Evolutionary conservation across 2,329 filamentous ascomycete genomes (phyloP), one percentile per base, ranked within the genome.

Genomic region (Cryphonectria carpinicola): DNA sequence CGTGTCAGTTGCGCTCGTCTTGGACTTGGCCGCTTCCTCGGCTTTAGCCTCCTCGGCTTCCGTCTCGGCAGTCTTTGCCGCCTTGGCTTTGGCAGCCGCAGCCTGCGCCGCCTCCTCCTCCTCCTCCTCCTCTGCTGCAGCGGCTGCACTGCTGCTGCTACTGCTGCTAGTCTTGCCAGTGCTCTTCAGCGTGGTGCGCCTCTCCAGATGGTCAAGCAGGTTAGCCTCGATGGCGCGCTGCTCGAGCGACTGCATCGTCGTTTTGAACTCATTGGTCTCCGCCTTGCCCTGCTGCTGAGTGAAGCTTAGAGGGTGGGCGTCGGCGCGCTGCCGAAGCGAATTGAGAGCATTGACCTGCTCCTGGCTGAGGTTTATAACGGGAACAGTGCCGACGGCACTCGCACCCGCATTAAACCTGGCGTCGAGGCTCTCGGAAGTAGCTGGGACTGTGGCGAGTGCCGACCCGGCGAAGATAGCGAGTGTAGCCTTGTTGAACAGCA

Each of bases 401-500:
- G 4, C n/a, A 4, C 13, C n/a, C 39, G 14, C 25, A 19, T 43
- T 1, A 11, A 28, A n/a, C 8, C 46, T 14, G 61, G 13, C 17
- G 10, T 41, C 39, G 13, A 64, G n/a, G n/a, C 37, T 39, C 5
- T 43, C 25, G 61, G 61, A 13, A 11, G 61, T 10, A 3, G 63
- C 43, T n/a, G 22, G 19, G 28, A 52, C 8, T 3, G 13, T 28
- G 11, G 63, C 28, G 28, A 65, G 25, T 11, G 41, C 43, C 63
- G 63, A 28, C 14, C 43, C 35, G n/a, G 63, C 63, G 25, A 52
- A 35, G 28, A 65, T 8, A 32, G 63, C 63, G 1, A 65, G 25
- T 32, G 63, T 52, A 28, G 63, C 63, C 43, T 52, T 65, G 43
- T n/a, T 65, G 63, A 65, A n/a, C 8, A 49, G 43, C 63, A 65